Conservation (phyloP, 2,329 filamentous ascomycete species). For the Albifimbria verrucaria region DNA sequence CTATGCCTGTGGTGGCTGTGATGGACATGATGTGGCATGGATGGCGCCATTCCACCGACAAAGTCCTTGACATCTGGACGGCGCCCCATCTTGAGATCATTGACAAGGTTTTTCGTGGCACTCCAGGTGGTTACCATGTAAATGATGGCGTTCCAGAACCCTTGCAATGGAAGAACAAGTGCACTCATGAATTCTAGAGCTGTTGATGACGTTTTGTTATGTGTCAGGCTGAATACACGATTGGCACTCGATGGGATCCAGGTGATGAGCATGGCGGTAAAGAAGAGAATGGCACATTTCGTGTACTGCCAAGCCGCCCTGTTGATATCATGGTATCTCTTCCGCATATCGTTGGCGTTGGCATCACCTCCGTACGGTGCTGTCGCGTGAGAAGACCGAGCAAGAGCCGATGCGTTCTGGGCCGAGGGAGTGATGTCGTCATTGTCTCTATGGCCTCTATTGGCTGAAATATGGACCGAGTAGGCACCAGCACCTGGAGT, state of each 20-base stretch:
- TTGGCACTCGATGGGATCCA: slow-evolving; percentile 73
- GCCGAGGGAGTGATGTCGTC: slow-evolving; percentile 28
- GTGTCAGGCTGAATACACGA: slow-evolving; percentile 61
- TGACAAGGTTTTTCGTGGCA: slow-evolving; percentile 3
- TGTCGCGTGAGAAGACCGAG: slow-evolving; percentile 5
- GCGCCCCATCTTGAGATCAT: neutral
- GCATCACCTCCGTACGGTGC: slow-evolving; percentile 14
- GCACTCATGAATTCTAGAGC: slow-evolving; percentile 62
- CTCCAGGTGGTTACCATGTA: slow-evolving; percentile 62
- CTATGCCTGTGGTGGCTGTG: neutral
- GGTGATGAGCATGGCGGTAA: slow-evolving; percentile 60
- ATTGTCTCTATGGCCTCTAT: neutral
- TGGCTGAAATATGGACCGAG: slow-evolving; percentile 48
- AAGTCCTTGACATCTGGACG: neutral
- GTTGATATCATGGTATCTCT: slow-evolving; percentile 38
- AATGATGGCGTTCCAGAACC: slow-evolving; percentile 74
- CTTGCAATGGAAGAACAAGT: slow-evolving; percentile 72
- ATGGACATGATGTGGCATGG: neutral
- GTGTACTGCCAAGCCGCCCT: slow-evolving; percentile 62
- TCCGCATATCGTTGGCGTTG: slow-evolving; percentile 15
- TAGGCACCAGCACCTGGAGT: slow-evolving; percentile 28
- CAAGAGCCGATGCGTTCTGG: neutral
- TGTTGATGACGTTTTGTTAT: slow-evolving; percentile 45
- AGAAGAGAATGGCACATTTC: slow-evolving; percentile 64
- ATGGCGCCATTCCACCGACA: neutral